Percentiles rank a stretch among this genome's conserved stretches.
These are phyloP conservation scores for Rhazya stricta DNA, from an alignment of 257 asterid genomes.

Conservation along the genomic window DNA sequence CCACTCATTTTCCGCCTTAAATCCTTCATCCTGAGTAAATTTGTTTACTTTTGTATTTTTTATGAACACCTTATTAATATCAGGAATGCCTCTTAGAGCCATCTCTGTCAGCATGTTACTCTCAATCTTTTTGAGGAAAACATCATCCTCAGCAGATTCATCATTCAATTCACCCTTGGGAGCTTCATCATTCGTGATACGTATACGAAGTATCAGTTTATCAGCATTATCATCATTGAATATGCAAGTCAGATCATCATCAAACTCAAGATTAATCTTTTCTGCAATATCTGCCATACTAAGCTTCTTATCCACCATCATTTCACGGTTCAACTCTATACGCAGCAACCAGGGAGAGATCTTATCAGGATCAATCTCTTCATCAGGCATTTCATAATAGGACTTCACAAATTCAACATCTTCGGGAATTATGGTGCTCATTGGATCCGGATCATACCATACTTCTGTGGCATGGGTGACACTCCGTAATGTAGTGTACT, in stretches of 20 bases:
- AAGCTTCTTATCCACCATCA: slow-evolving; percentile 99
- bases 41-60: slow-evolving; percentile 70
- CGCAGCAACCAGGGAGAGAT: slow-evolving; percentile 99
- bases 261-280: slow-evolving; percentile 86
- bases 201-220: slow-evolving; percentile 92
- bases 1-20: slow-evolving; percentile 90
- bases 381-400: slow-evolving; percentile 97
- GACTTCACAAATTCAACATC: slow-evolving; percentile 94
- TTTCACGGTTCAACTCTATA: slow-evolving; percentile 85
- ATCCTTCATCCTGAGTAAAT: slow-evolving; percentile 75
- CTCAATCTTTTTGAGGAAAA: slow-evolving; percentile 92
- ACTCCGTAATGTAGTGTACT: slow-evolving; percentile 89
- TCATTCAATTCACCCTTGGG: slow-evolving; percentile 85
- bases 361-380: slow-evolving; percentile 90
- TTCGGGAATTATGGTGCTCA: slow-evolving; percentile 82
- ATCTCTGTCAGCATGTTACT: slow-evolving; percentile 97
- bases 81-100: slow-evolving; percentile 99
- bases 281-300: slow-evolving; percentile 99
- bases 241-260: slow-evolving; percentile 86
- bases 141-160: slow-evolving; percentile 97
- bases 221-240: slow-evolving; percentile 98
- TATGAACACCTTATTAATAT: slow-evolving; percentile 93
- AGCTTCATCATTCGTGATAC: slow-evolving; percentile 97
- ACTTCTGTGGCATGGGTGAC: slow-evolving; percentile 99
- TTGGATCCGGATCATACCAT: slow-evolving; percentile 97